phyloP scores from a whole-genome alignment of 441 rosid species.

The Adansonia madagascariensis region DNA sequence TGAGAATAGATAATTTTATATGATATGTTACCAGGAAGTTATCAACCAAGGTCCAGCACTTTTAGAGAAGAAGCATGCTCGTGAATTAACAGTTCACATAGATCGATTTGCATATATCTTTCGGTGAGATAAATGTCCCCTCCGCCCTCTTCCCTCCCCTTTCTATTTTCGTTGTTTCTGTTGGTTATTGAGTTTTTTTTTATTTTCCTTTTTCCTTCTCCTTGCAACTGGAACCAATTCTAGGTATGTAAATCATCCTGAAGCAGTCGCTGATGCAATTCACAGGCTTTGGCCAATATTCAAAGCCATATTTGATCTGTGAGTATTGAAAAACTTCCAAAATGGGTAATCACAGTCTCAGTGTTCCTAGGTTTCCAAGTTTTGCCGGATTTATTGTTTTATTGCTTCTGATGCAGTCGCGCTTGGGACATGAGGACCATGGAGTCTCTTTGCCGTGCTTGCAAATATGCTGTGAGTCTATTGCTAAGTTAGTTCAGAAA shows the following conservation, averaged over 20 bases:
- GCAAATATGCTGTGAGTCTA: constrained; percentile 96
- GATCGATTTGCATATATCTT: constrained; percentile 97
- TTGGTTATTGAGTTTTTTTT: too few species aligned
- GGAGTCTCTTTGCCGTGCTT: constrained; percentile 99
- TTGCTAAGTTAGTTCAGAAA: constrained; percentile 14
- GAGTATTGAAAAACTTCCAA: constrained; percentile 42
- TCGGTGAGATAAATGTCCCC: constrained; percentile 56
- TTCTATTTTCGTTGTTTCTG: too few species aligned
- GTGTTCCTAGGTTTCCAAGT: neutral
- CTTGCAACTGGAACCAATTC: constrained; percentile 37
- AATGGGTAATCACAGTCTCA: neutral
- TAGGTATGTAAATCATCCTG: constrained; percentile 96
- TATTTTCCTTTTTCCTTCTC: too few species aligned
- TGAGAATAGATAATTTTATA: constrained; percentile 22
- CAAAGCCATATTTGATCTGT: constrained; percentile 90
- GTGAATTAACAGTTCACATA: constrained; percentile 89
- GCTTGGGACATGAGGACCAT: constrained; percentile 99
- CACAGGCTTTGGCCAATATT: constrained; percentile 93
- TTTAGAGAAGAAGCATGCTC: constrained; percentile 87
- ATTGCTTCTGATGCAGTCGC: constrained; percentile 65
- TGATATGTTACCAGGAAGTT: constrained; percentile 60
- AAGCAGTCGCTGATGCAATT: constrained; percentile 94
- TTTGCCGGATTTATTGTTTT: constrained; percentile 29
- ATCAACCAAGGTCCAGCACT: constrained; percentile 74
- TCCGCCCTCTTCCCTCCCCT: neutral